These are phyloP conservation scores for Globisporangium okanoganense DNA, from an alignment of 352 stramenopile genomes.

Conservation along the genomic window DNA sequence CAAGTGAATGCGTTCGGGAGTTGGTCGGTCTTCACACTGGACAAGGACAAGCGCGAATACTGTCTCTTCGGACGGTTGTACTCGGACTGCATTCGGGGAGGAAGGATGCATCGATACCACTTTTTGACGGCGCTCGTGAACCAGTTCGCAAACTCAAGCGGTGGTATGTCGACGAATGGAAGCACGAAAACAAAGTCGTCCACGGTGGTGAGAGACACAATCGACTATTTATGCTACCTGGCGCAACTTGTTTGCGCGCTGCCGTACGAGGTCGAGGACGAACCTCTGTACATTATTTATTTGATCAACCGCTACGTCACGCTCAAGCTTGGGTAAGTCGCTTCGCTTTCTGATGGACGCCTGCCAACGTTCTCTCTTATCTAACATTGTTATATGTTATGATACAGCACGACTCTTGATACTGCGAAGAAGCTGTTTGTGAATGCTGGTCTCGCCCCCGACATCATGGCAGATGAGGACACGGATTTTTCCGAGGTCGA, in stretches of 20 bases:
- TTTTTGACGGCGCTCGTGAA: slow-evolving; percentile 70
- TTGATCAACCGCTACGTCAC: slow-evolving; percentile 79
- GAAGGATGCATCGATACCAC: slow-evolving; percentile 37
- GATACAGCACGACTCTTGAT: slow-evolving; percentile 47
- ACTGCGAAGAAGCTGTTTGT: slow-evolving; percentile 49
- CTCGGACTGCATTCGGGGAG: slow-evolving; percentile 46
- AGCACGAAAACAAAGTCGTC: background rate
- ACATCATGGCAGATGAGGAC: slow-evolving; percentile 45
- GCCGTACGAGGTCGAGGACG: slow-evolving; percentile 78
- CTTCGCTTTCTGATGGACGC: background rate
- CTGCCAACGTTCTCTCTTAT: background rate
- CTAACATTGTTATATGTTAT: slow-evolving; percentile 1
- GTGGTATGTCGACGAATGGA: slow-evolving; percentile 23
- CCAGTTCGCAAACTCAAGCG: slow-evolving; percentile 62
- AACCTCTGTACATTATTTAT: slow-evolving; percentile 87
- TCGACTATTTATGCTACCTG: slow-evolving; percentile 80
- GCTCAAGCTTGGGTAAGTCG: slow-evolving; percentile 71
- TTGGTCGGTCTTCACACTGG: slow-evolving; percentile 40
- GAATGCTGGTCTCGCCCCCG: slow-evolving; percentile 26
- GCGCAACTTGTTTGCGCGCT: slow-evolving; percentile 61
- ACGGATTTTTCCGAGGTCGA: slow-evolving; percentile 39
- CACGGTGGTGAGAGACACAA: slow-evolving; percentile 10
- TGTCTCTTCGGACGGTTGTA: slow-evolving; percentile 75
- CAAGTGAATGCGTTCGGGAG: slow-evolving; percentile 55
- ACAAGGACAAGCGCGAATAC: slow-evolving; percentile 71